Evolutionary conservation across 345 rosid species (phyloP), one percentile per base, ranked within the genome.

Genomic region (Pelargonium nanum): DNA sequence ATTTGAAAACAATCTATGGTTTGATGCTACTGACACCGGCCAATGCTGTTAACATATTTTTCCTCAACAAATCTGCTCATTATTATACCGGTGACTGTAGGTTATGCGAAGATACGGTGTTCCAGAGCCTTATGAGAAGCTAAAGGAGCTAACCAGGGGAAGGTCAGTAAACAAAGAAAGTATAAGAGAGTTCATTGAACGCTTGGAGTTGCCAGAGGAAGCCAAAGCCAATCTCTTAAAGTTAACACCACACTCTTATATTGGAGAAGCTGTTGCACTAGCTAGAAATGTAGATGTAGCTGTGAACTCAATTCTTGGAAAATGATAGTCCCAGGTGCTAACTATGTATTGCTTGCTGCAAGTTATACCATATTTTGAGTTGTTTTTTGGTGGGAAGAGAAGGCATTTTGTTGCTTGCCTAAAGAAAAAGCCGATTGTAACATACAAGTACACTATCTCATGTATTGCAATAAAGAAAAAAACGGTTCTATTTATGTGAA

Each of bases 71-170:
- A 28, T 28, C 32, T 28, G 4, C 7, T 7, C 3, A 2, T 28
- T 28, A 28, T 28, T 2, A 28, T 2, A 28, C 32, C 7, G 4
- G 32, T 2, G 3, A 28, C 32, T 12, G 22, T 22, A 87, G 97
- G 92, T 94, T 50, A 90, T 94, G 99, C 83, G 97, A 61, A 84
- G 97, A 75, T 86, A 74, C 0, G 93, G 96, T 53, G 95, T 90
- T 62, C 95, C 96, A 21, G 95, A 88, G 81, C 95, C 97, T 7
- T 88, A 88, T 13, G 95, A 94, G 84, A 94, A 88, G 77, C 82
- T 94, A 32, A 88, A 94, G 78, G 95, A 83, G 74, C 77, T 90
- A 61, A 90, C 96, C 40, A 82, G 96, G 75, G 99, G 97, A 72
- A 86, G 84, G 75, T 80, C 83, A 21, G 95, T 92, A 66, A 81